Percentiles rank a stretch among this genome's conserved stretches.
Conservation (phyloP, 2,329 filamentous ascomycete genomes). For the Talaromyces rugulosus region DNA sequence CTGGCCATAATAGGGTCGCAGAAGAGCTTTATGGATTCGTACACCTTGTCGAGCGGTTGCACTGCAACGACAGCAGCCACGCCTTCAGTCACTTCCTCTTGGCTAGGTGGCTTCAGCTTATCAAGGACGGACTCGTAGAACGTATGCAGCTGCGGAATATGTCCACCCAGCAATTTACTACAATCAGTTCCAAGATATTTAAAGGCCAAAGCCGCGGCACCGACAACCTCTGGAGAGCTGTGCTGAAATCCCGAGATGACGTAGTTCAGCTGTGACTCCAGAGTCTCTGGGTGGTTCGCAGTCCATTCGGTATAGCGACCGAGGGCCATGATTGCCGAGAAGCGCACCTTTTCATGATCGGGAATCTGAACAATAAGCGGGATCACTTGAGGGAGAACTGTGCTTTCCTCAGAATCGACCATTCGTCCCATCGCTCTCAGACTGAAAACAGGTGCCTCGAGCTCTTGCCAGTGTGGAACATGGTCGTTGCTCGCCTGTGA, state of each 20-base stretch:
- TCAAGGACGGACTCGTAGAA: conserved; percentile 92
- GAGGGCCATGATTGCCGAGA: conserved; percentile 96
- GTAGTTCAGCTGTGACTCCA: conserved; percentile 90
- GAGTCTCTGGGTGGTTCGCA: conserved; percentile 82
- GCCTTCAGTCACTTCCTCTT: conserved; percentile 94
- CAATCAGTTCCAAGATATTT: conserved; percentile 98
- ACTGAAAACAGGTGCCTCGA: conserved; percentile 91
- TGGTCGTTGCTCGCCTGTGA: conserved; percentile 66
- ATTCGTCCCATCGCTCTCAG: conserved; percentile 95
- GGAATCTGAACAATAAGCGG: conserved; percentile 91
- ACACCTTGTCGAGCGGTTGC: conserved; percentile 75
- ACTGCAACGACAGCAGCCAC: conserved; percentile 87
- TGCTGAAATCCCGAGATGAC: conserved; percentile 91
- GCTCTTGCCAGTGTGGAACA: conserved; percentile 92
- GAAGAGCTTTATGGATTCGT: conserved; percentile 83
- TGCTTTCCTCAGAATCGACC: conserved; percentile 83
- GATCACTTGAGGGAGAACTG: conserved; percentile 86
- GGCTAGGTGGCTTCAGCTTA: conserved; percentile 76
- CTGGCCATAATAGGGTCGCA: conserved; percentile 85
- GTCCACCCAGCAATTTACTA: conserved; percentile 75
- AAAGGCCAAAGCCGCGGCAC: conserved; percentile 87
- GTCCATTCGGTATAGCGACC: conserved; percentile 99
- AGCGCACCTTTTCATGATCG: conserved; percentile 94
- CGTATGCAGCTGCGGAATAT: conserved; percentile 79
- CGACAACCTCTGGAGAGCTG: conserved; percentile 81